phyloP scores from a whole-genome alignment of 495 filamentous ascomycete species.

The Saxophila tyrrhenica region DNA sequence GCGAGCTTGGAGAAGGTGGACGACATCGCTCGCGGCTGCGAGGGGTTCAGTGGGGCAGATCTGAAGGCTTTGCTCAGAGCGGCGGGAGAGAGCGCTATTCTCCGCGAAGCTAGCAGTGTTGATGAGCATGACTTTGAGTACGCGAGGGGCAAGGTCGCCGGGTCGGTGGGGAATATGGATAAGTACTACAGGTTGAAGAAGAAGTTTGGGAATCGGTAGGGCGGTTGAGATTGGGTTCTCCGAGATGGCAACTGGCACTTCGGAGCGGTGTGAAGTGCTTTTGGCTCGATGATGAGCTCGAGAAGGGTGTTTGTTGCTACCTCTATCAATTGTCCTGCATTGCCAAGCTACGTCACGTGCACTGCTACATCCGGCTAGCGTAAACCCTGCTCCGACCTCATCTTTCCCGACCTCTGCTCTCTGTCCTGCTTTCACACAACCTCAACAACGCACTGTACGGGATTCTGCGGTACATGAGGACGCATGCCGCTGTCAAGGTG shows the following conservation, averaged over 20 bases:
- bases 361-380: too few relatives aligned
- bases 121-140: conserved; percentile 57
- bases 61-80: conserved; percentile 63
- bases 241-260: too few relatives aligned
- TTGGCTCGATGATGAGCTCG: too few relatives aligned
- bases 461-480: too few relatives aligned
- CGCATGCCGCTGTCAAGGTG: too few relatives aligned
- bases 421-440: neutral
- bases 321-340: too few relatives aligned
- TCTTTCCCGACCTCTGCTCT: neutral
- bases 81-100: conserved; percentile 65
- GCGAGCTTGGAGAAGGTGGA: conserved; percentile 31
- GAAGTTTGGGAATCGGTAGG: conserved; percentile 15
- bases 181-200: conserved; percentile 54
- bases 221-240: neutral
- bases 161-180: conserved; percentile 65
- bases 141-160: conserved; percentile 59
- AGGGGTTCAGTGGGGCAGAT: conserved; percentile 87
- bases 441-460: too few relatives aligned
- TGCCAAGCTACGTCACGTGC: too few relatives aligned
- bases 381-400: neutral
- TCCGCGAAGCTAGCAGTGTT: conserved; percentile 33
- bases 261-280: too few relatives aligned
- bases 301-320: neutral
- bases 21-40: conserved; percentile 57